phyloP scores from a whole-genome alignment of 345 rosid species.

The Eucalyptus paniculata region DNA sequence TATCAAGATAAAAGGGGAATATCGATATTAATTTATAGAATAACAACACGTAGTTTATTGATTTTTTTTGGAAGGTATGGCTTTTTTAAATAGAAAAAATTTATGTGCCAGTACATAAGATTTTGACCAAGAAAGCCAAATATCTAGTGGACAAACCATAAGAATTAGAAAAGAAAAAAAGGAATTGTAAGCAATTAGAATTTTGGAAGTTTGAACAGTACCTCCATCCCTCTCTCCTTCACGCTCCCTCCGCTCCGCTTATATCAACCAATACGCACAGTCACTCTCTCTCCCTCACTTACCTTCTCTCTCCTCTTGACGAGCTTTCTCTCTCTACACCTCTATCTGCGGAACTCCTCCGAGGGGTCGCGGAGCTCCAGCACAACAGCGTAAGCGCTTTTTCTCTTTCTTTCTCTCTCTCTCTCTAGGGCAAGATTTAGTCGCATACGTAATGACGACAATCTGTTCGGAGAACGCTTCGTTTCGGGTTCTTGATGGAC shows the following conservation, averaged over 20 bases:
- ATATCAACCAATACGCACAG: no score
- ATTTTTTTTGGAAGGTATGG: neutral
- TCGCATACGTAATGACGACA: neutral
- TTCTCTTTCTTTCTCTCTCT: no score
- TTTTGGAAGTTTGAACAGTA: slow-evolving; percentile 39
- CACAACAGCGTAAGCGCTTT: neutral
- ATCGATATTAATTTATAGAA: rapidly evolving
- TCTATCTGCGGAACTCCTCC: neutral
- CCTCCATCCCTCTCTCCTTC: slow-evolving; percentile 34
- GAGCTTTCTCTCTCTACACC: neutral
- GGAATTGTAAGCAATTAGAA: neutral
- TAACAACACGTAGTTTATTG: neutral
- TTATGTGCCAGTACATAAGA: rapidly evolving
- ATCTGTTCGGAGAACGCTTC: neutral
- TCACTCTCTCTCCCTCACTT: neutral
- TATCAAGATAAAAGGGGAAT: rapidly evolving
- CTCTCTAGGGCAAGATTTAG: neutral
- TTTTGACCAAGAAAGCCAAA: neutral
- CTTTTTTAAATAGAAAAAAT: neutral
- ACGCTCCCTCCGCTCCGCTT: no score
- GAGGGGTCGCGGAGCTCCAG: neutral
- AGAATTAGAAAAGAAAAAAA: no score
- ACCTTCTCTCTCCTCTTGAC: neutral
- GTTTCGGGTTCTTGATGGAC: neutral
- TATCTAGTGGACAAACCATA: rapidly evolving